Evolutionary conservation across 1,284 basidiomycete genomes (phyloP).

Genomic region (Pterulicium gracile): DNA sequence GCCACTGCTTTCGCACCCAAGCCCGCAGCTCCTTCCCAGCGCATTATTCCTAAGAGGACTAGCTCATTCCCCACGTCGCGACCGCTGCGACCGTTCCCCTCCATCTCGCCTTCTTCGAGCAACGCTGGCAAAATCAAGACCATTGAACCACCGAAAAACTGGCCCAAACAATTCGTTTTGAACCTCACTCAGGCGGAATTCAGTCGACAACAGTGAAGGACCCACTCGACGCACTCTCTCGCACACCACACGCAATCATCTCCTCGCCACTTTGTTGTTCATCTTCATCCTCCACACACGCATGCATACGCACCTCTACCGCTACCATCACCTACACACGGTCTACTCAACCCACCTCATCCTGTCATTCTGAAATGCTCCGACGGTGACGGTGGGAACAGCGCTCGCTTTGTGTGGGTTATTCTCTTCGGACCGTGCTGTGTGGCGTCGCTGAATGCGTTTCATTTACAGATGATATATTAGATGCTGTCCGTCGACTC

Average conservation of each 20-base stretch:
- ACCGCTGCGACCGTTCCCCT: constrained; percentile 63
- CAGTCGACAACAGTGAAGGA: constrained; percentile 50
- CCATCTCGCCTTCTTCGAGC: constrained; percentile 31
- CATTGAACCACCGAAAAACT: constrained; percentile 65
- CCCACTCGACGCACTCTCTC: background rate
- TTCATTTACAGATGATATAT: too few species aligned
- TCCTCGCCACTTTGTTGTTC: background rate
- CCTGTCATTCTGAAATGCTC: too few species aligned
- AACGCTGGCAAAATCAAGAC: constrained; percentile 38
- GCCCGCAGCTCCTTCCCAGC: too few species aligned
- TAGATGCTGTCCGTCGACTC: too few species aligned
- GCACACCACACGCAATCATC: background rate
- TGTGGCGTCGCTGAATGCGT: too few species aligned
- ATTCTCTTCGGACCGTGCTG: too few species aligned
- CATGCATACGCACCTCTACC: background rate
- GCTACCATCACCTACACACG: too few species aligned
- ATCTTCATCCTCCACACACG: background rate
- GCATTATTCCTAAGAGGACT: constrained; percentile 28
- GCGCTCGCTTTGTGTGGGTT: too few species aligned
- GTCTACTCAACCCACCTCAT: too few species aligned
- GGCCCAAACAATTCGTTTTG: constrained; percentile 57
- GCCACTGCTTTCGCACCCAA: constrained; percentile 21
- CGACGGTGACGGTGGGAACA: too few species aligned
- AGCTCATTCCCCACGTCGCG: constrained; percentile 57
- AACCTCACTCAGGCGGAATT: constrained; percentile 74